These are phyloP conservation scores for Eucalyptus pauciflora DNA, from an alignment of 345 rosid genomes.

Conservation along the genomic window DNA sequence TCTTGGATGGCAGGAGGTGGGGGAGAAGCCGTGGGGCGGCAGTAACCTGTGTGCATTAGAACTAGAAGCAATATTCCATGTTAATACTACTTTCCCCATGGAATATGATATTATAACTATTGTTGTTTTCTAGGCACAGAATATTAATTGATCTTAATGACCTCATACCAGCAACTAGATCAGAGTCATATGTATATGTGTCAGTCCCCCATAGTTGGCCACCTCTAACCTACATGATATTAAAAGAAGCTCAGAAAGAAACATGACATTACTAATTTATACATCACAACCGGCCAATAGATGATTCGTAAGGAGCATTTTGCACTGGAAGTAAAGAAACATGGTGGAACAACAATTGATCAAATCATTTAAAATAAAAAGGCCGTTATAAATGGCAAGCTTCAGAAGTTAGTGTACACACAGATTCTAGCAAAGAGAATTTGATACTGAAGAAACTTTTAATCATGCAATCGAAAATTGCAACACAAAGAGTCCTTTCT, in stretches of 20 bases:
- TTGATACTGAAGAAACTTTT: background rate
- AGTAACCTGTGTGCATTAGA: conserved; percentile 99
- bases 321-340: background rate
- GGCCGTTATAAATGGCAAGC: background rate
- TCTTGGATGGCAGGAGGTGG: conserved; percentile 97
- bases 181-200: conserved; percentile 93
- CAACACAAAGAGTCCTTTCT: background rate
- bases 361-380: background rate
- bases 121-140: background rate
- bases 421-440: background rate
- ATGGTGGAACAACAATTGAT: background rate
- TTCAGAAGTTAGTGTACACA: background rate
- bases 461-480: background rate
- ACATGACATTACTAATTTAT: background rate
- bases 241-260: background rate
- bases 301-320: background rate
- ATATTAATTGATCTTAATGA: background rate
- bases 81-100: background rate
- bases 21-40: conserved; percentile 94
- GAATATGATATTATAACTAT: background rate
- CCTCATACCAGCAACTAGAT: conserved; percentile 90
- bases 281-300: background rate
- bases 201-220: conserved; percentile 99
- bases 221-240: conserved; percentile 65
- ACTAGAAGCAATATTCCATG: conserved; percentile 33